Evolutionary conservation across 345 rosid genomes (phyloP).

Genomic region (Arabis alpina): DNA sequence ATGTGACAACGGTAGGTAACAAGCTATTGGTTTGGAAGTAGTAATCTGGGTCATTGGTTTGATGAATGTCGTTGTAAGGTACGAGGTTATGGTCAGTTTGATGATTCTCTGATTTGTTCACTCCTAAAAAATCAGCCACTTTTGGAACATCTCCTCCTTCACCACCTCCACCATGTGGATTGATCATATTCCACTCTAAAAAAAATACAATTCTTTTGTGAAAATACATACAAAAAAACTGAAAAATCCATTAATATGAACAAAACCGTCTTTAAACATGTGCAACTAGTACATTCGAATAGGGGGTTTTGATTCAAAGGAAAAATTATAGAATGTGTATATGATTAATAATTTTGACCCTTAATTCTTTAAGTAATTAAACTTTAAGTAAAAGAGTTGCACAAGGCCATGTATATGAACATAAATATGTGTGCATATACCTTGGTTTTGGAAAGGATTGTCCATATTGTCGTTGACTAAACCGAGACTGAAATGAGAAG

Average conservation of each 20-base stretch:
- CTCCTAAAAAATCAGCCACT: slow-evolving; percentile 95
- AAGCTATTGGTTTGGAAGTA: slow-evolving; percentile 60
- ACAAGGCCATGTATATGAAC: background rate
- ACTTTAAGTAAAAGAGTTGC: background rate
- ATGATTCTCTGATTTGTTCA: slow-evolving; percentile 74
- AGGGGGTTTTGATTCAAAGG: background rate
- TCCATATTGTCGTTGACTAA: slow-evolving; percentile 71
- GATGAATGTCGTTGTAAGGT: slow-evolving; percentile 68
- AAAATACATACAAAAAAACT: background rate
- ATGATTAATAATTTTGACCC: slow-evolving; percentile 1
- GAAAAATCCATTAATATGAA: slow-evolving; percentile 5
- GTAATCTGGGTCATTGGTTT: slow-evolving; percentile 61
- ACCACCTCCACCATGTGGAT: slow-evolving; percentile 50
- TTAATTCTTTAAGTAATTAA: background rate
- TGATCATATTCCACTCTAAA: slow-evolving; percentile 81
- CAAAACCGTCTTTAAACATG: background rate
- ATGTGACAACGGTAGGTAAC: slow-evolving; percentile 53
- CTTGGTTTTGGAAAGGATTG: slow-evolving; percentile 88
- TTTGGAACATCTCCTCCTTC: slow-evolving; percentile 75
- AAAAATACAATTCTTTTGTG: slow-evolving; percentile 17
- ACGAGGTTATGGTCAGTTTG: slow-evolving; percentile 57
- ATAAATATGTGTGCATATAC: slow-evolving; percentile 43
- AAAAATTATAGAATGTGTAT: background rate
- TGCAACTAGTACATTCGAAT: slow-evolving; percentile 11
- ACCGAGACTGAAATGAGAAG: slow-evolving; percentile 84